Percentiles rank a stretch among this genome's conserved stretches.
Conservation (phyloP, 345 rosid genomes). For the Limnanthes douglasii region DNA sequence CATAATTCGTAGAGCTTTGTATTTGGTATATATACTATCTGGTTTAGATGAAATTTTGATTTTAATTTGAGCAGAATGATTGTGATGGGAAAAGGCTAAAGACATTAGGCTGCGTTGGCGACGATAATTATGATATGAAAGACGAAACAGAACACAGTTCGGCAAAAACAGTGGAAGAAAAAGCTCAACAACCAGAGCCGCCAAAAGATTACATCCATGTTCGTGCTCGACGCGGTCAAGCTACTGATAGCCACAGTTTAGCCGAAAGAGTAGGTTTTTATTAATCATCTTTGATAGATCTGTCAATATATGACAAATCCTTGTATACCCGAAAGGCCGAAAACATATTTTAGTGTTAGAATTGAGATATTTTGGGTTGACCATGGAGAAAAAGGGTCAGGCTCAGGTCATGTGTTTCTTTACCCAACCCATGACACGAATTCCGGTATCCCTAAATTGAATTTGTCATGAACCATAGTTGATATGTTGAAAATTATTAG, state of each 20-base stretch:
- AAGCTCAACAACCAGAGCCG: constrained; percentile 36
- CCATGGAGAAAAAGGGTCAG: constrained; percentile 23
- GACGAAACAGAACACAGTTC: constrained; percentile 18
- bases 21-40: too few relatives aligned
- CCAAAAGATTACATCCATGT: constrained; percentile 81
- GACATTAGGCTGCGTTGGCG: constrained; percentile 10
- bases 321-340: too few relatives aligned
- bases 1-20: too few relatives aligned
- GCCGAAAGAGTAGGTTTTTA: constrained; percentile 76
- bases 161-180: constrained; percentile 35
- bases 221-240: constrained; percentile 93
- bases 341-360: too few relatives aligned
- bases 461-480: too few relatives aligned
- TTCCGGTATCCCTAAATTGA: too few relatives aligned
- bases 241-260: constrained; percentile 93
- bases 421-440: too few relatives aligned
- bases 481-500: neutral
- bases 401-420: too few relatives aligned
- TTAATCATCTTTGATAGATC: neutral
- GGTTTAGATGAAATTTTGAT: too few relatives aligned
- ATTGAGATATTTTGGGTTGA: too few relatives aligned
- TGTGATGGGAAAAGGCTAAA: constrained; percentile 2
- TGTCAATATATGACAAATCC: constrained; percentile 7
- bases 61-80: too few relatives aligned
- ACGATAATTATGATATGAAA: constrained; percentile 30